Conservation (phyloP, 768 basidiomycete genomes). For the Russula abietina region DNA sequence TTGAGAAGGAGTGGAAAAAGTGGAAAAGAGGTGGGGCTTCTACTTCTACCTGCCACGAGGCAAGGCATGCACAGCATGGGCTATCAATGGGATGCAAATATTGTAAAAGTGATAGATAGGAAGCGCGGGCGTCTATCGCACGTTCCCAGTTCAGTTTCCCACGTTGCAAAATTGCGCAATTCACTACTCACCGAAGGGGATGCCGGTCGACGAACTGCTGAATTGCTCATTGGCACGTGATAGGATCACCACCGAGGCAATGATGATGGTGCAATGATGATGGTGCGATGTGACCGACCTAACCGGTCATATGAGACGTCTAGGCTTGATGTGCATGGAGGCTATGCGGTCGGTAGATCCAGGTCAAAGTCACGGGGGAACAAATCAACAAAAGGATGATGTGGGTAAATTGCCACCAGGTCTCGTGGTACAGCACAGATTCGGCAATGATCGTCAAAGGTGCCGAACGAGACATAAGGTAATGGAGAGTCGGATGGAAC, state of each 20-base stretch:
- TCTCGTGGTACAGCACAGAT: conserved; percentile 8
- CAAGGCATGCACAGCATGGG: neutral
- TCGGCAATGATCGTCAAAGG: conserved; percentile 12
- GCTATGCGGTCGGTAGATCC: conserved; percentile 1
- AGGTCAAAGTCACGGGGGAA: conserved; percentile 13
- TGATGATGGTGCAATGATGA: too few species aligned
- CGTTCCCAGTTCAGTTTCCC: neutral
- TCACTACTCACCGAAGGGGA: neutral
- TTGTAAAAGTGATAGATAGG: neutral
- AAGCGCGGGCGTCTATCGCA: neutral
- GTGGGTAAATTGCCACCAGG: conserved; percentile 7
- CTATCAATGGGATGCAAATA: neutral
- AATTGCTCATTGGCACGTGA: too few species aligned
- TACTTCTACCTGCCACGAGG: conserved; percentile 16
- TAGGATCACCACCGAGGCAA: neutral
- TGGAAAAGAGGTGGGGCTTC: neutral
- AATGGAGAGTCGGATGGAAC: conserved; percentile 7
- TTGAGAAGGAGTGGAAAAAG: neutral
- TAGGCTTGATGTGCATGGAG: neutral
- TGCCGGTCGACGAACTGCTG: neutral
- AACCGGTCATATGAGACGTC: neutral
- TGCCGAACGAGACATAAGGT: conserved; percentile 7
- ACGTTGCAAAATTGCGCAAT: neutral
- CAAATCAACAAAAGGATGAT: neutral
- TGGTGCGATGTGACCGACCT: too few species aligned